phyloP scores from a whole-genome alignment of 345 rosid species.

The Triadica sebifera region DNA sequence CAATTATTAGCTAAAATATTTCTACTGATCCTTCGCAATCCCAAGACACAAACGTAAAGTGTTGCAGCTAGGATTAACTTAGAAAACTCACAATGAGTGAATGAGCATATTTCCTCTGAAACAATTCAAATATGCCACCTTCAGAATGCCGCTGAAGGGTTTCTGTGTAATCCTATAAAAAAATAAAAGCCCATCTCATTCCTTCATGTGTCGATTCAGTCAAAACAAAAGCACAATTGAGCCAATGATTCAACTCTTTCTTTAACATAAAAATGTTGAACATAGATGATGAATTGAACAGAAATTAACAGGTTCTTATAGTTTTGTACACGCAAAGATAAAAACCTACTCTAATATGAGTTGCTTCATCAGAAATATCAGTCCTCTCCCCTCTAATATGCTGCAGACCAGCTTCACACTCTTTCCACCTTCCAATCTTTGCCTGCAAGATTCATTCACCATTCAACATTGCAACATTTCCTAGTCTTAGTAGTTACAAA shows the following conservation, averaged over 20 bases:
- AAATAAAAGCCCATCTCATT: neutral
- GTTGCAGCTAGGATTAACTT: neutral
- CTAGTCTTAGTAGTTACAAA: neutral
- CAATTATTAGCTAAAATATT: too few relatives aligned
- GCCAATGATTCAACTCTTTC: neutral
- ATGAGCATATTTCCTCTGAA: conserved; percentile 42
- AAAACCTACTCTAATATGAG: conserved; percentile 51
- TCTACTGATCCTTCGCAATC: neutral
- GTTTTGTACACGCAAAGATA: neutral
- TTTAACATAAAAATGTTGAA: neutral
- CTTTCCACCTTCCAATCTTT: conserved; percentile 45
- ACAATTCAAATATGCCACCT: conserved; percentile 36
- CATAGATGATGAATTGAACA: too few relatives aligned
- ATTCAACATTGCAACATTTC: neutral
- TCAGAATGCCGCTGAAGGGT: conserved; percentile 29
- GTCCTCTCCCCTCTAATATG: conserved; percentile 45
- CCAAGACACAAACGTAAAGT: neutral
- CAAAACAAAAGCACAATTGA: neutral
- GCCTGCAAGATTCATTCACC: conserved; percentile 33
- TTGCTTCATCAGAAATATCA: conserved; percentile 52
- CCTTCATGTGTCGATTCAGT: neutral
- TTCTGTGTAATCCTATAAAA: conserved; percentile 39
- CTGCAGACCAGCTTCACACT: conserved; percentile 48
- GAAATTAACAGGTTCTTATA: neutral
- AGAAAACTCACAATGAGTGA: conserved; percentile 35